These are phyloP conservation scores for Candida buenavistaensis DNA, from an alignment of 1,139 yeast genomes.

Conservation along the genomic window DNA sequence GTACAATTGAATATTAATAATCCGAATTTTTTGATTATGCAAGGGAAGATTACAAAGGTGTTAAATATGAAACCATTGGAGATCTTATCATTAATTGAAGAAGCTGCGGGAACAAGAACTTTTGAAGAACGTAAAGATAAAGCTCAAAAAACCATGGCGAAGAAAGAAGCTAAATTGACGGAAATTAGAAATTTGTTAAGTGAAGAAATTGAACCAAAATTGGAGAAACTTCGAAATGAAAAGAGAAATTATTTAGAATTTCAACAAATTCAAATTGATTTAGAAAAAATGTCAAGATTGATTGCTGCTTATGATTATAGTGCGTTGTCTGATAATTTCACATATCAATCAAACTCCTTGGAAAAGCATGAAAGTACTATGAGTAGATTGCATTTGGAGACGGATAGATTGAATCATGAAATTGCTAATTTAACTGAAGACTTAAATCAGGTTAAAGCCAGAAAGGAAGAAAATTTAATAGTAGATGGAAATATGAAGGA, in stretches of 20 bases:
- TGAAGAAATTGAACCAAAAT: conserved; percentile 92
- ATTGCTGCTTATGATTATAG: conserved; percentile 78
- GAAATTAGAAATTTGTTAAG: conserved; percentile 72
- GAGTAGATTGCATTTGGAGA: conserved; percentile 33
- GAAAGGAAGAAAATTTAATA: conserved; percentile 59
- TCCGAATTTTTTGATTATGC: conserved; percentile 97
- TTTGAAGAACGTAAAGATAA: conserved; percentile 92
- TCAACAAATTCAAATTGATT: conserved; percentile 80
- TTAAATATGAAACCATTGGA: conserved; percentile 94
- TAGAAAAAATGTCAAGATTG: conserved; percentile 72
- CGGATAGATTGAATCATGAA: conserved; percentile 53
- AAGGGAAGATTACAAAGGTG: conserved; percentile 96
- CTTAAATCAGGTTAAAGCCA: conserved; percentile 51
- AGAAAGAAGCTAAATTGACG: conserved; percentile 79
- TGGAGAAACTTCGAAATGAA: conserved; percentile 77
- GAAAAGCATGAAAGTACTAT: conserved; percentile 37
- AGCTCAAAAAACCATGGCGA: conserved; percentile 88
- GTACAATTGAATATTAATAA: conserved; percentile 95
- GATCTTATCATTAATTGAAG: conserved; percentile 87
- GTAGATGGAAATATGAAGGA: conserved; percentile 64
- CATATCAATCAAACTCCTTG: conserved; percentile 40
- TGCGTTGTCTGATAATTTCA: conserved; percentile 39
- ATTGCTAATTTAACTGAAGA: conserved; percentile 62
- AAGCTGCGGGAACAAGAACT: conserved; percentile 97
- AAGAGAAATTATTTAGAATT: conserved; percentile 81